A percentile compares a stretch with the other conserved stretches of the same genome.
Evolutionary conservation across 306 rosid species (phyloP).

Genomic region (Oxytropis ochrocephala): DNA sequence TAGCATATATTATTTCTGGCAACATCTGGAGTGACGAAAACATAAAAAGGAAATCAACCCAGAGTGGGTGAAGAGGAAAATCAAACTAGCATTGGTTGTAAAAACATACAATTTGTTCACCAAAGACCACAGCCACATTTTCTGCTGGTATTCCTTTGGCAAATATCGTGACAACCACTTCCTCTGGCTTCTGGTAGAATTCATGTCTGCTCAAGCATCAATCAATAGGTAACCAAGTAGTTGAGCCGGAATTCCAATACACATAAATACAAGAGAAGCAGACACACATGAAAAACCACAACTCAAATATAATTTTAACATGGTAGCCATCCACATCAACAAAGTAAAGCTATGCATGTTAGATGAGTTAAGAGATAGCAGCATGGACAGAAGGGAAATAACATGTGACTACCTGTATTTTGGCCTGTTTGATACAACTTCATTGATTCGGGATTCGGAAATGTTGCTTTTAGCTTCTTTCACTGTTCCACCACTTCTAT

Average conservation of each 20-base stretch:
- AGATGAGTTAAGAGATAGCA: background rate
- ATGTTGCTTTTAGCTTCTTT: slow-evolving; percentile 25
- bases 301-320: slow-evolving; percentile 3
- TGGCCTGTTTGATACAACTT: slow-evolving; percentile 23
- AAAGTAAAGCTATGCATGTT: background rate
- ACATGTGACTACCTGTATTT: slow-evolving; percentile 41
- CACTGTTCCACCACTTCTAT: slow-evolving; percentile 5
- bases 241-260: slow-evolving; percentile 2
- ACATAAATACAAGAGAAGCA: background rate
- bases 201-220: slow-evolving; percentile 64
- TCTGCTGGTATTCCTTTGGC: slow-evolving; percentile 77
- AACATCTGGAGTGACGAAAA: background rate
- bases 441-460: slow-evolving; percentile 1
- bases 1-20: background rate
- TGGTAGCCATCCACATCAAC: background rate
- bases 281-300: background rate
- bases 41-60: background rate
- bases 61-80: background rate
- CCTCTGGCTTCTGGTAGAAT: slow-evolving; percentile 84
- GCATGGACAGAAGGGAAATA: background rate
- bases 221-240: slow-evolving; percentile 4
- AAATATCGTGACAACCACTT: slow-evolving; percentile 80
- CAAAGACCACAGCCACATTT: slow-evolving; percentile 59
- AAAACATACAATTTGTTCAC: slow-evolving; percentile 81
- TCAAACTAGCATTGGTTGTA: background rate